Base-by-base conservation (phyloP, 1,139 yeast genomes). In the Eremothecium cymbalariae region DNA sequence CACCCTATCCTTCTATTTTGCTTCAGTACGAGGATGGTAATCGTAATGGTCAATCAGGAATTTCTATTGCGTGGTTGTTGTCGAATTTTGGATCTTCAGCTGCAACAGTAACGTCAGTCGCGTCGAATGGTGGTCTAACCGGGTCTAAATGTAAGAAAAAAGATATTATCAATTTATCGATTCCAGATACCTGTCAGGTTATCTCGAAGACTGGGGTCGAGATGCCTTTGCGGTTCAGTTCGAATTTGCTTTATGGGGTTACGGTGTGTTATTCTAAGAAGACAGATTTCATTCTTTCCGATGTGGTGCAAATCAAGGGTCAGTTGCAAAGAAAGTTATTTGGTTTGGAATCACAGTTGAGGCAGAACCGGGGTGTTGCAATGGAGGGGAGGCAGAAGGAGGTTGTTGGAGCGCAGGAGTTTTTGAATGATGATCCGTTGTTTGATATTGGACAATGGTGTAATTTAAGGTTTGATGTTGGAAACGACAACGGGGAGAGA, bases 201-300 rank as follows among this genome's bases (percentile, higher is more conserved):
- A 47, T 55, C n/a, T 40, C 46, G 17, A 32, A 39, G 5, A 43
- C 37, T 18, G 45, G 43, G 6, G 18, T 26, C 6, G 38, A 42
- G 3, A 26, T 53, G 11, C 48, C 59, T 6, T 35, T 55, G 28
- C 42, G 55, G 26, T 50, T 53, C 13, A 46, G 53, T 2, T 54
- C 59, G 1, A 51, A 46, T 28, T 35, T 55, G 18, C 32, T 55
- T 13, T 54, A 50, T 32, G 60, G 60, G 7, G 53, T 55, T 4
- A 43, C 57, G 3, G 36, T 55, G 2, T 55, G 60, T 30, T 53
- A 54, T 36, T 45, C 47, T 14, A 46, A 47, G 32, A 54, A 55
- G 28, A 47, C 57, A 3, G 57, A 53, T 18, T 55, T 45, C 40
- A 48, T 55, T 8, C 33, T 54, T 9, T 49, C 43, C 27, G 60